Percentiles rank a stretch among this genome's conserved stretches.
Evolutionary conservation across 129 eudicot species (phyloP).

Genomic region (Centaurea solstitialis): DNA sequence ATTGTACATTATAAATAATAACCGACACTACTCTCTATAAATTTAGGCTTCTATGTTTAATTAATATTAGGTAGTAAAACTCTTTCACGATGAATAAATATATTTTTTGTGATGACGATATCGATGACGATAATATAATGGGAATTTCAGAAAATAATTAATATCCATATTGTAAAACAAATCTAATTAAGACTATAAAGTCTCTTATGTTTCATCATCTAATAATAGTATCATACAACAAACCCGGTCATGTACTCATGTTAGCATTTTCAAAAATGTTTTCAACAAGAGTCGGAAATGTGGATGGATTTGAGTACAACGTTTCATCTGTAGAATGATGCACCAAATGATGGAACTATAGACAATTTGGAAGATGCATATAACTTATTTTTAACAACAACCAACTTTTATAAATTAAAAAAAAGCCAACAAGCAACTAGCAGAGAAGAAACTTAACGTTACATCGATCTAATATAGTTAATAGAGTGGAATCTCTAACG

Average conservation of each 20-base stretch:
- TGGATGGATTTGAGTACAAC: background rate
- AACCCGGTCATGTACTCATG: too few species aligned
- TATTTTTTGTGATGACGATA: background rate
- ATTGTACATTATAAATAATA: background rate
- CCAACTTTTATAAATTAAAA: too few species aligned
- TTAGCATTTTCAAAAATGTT: background rate
- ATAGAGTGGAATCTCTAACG: too few species aligned
- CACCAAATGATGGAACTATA: background rate
- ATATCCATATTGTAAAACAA: too few species aligned
- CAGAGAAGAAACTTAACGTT: too few species aligned
- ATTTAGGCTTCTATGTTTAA: background rate
- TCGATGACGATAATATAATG: background rate
- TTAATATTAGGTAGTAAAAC: background rate
- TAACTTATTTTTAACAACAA: too few species aligned
- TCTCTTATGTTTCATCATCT: background rate
- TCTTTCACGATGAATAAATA: background rate
- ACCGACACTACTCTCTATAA: constrained; percentile 3
- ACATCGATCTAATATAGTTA: too few species aligned
- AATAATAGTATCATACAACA: too few species aligned
- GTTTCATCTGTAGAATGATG: background rate
- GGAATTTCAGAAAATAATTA: background rate
- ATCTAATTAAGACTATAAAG: background rate
- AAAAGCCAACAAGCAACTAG: too few species aligned
- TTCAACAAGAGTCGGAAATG: background rate
- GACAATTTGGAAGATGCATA: too few species aligned